Conservation (phyloP, 345 rosid genomes). For the Clarkia xantiana region DNA sequence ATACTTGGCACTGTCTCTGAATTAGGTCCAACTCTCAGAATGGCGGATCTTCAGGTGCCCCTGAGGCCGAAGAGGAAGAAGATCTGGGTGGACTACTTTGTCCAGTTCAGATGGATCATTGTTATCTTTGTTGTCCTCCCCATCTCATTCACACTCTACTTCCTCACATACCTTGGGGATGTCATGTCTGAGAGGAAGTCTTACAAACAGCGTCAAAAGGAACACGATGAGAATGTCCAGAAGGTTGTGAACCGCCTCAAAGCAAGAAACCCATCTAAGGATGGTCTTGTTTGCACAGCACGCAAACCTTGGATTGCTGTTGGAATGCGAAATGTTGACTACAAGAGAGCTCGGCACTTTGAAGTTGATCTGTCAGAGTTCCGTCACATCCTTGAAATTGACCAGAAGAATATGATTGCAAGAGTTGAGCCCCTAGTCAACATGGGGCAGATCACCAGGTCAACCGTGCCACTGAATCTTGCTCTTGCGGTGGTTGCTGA, state of each 20-base stretch:
- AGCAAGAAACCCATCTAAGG: conserved; percentile 63
- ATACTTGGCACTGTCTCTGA: too few species aligned
- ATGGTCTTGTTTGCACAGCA: conserved; percentile 97
- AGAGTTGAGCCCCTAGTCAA: conserved; percentile 96
- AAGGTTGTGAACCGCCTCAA: conserved; percentile 82
- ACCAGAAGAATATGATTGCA: conserved; percentile 77
- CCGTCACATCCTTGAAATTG: conserved; percentile 67
- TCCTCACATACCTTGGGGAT: conserved; percentile 87
- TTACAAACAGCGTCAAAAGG: conserved; percentile 68
- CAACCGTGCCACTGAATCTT: conserved; percentile 79
- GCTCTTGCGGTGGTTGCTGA: conserved; percentile 98
- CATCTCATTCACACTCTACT: conserved; percentile 58
- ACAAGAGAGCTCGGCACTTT: conserved; percentile 86
- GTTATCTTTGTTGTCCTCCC: conserved; percentile 94
- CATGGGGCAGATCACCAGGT: conserved; percentile 95
- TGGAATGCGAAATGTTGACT: conserved; percentile 98
- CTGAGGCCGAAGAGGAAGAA: conserved; percentile 81
- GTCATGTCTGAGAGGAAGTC: conserved; percentile 80
- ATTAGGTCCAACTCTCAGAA: conserved; percentile 6
- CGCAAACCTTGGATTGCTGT: conserved; percentile 99
- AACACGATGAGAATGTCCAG: conserved; percentile 76
- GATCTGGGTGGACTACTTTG: conserved; percentile 71
- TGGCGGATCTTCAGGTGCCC: conserved; percentile 77
- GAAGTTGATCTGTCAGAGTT: conserved; percentile 89
- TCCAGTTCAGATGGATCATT: conserved; percentile 78